Evolutionary conservation across 139 green algal genomes (phyloP).

Genomic region (Trebouxia sp.): DNA sequence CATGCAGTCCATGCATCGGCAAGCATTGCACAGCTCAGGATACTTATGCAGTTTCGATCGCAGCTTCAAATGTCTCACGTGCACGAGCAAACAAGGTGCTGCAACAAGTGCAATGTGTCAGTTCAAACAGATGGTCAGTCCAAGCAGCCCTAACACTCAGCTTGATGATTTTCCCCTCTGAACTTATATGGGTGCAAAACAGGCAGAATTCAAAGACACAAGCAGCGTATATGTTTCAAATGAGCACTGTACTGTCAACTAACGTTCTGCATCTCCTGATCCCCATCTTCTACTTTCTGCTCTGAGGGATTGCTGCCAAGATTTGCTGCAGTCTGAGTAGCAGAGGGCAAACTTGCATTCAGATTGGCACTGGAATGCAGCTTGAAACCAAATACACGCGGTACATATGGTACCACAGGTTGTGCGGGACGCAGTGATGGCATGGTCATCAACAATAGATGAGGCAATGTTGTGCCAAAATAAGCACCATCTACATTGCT

Average conservation of each 20-base stretch:
- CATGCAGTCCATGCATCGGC: too few species aligned
- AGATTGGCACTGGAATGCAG: conserved; percentile 60
- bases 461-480: conserved; percentile 96
- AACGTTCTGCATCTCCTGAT: conserved; percentile 14
- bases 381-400: conserved; percentile 96
- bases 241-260: neutral
- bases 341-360: neutral
- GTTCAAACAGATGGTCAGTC: too few species aligned
- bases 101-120: too few species aligned
- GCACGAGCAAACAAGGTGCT: too few species aligned
- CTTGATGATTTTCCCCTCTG: too few species aligned
- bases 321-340: neutral
- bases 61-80: too few species aligned
- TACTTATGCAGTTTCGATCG: too few species aligned
- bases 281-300: conserved; percentile 13
- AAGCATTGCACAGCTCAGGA: too few species aligned
- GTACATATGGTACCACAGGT: conserved; percentile 69
- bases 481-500: conserved; percentile 88
- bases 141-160: too few species aligned
- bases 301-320: neutral
- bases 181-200: too few species aligned
- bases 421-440: conserved; percentile 70
- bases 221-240: too few species aligned
- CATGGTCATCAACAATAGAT: conserved; percentile 96
- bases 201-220: too few species aligned